Conservation (phyloP, 306 rosid species). For the Quercus berberidifolia region DNA sequence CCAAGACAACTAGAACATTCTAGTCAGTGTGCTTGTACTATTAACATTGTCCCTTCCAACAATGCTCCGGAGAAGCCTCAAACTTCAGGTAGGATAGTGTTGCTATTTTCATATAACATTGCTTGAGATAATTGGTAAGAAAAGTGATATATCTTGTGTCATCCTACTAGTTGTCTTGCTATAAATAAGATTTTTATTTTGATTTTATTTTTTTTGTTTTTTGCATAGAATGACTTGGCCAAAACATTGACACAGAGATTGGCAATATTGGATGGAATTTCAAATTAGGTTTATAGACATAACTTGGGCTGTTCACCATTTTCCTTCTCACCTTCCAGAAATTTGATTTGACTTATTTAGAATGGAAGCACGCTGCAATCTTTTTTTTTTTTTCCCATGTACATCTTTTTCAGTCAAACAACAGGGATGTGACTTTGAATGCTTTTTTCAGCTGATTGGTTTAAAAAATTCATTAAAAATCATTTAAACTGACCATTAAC, state of each 20-base stretch:
- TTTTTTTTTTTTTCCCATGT: neutral
- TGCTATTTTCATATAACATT: neutral
- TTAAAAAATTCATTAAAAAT: neutral
- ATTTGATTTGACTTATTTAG: neutral
- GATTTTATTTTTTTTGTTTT: neutral
- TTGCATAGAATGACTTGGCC: neutral
- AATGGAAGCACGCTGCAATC: neutral
- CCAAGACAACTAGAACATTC: slow-evolving; percentile 23
- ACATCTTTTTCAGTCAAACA: neutral
- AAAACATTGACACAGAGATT: neutral
- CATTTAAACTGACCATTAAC: neutral
- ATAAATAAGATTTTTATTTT: neutral
- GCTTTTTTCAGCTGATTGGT: no score
- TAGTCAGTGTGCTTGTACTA: slow-evolving; percentile 13
- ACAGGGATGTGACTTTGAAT: neutral
- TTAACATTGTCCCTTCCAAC: neutral
- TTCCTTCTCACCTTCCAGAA: neutral
- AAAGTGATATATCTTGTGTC: neutral
- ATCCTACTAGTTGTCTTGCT: neutral
- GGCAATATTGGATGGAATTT: neutral
- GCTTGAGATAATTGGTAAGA: neutral
- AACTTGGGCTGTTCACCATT: neutral
- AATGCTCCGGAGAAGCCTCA: slow-evolving; percentile 12
- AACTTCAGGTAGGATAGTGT: slow-evolving; percentile 23
- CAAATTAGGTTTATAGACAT: neutral